Evolutionary conservation across 1,284 basidiomycete genomes (phyloP), one percentile per base, ranked within the genome.

Genomic region (Gastroboletus turbinatus): DNA sequence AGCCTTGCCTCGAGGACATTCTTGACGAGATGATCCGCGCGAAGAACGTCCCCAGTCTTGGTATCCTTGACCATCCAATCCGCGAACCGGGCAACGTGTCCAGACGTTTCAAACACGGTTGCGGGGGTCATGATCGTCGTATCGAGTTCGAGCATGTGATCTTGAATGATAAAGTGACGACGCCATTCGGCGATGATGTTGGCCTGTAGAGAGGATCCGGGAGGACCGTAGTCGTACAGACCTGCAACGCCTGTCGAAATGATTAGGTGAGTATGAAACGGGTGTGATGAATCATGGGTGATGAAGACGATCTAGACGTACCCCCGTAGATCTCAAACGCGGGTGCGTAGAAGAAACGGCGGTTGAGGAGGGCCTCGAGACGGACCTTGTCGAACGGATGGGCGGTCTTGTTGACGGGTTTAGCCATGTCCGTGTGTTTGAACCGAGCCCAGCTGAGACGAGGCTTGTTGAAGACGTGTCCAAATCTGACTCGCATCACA

Each of bases 41-140:
- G 89, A 67, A 97, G 88, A 54, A 99, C 97, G 70, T 99, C 96
- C 46, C 96, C 96, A 32, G 90, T 97, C 78, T 94, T 87, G 23
- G 78, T 76, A 68, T 99, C 97, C 78, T 97, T 97, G 71, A 94
- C 92, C 97, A 99, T 99, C 96, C 96, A 99, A 72, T 99, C 97
- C 19, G 96, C 92, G 70, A 99, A 99, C 67, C 96, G 88, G 59
- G 96, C 96, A 55, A 99, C 97, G 76, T 99, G 97, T 35, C 97
- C 97, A 32, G 95, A 98, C 0, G 96, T 91, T 75, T 98, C 96
- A 73, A 99, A 96, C 6, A 99, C 96, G 16, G 96, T 83, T 1
- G 92, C 83, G 29, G 96, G 89, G 0, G 96, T 99, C 89, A 99
- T 96, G 76, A 97, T 90, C 40, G 97, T 98, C 29, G 96, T 98